Evolutionary conservation across 1,284 basidiomycete genomes (phyloP), one percentile per base, ranked within the genome.

Genomic region (Melampsora americana): DNA sequence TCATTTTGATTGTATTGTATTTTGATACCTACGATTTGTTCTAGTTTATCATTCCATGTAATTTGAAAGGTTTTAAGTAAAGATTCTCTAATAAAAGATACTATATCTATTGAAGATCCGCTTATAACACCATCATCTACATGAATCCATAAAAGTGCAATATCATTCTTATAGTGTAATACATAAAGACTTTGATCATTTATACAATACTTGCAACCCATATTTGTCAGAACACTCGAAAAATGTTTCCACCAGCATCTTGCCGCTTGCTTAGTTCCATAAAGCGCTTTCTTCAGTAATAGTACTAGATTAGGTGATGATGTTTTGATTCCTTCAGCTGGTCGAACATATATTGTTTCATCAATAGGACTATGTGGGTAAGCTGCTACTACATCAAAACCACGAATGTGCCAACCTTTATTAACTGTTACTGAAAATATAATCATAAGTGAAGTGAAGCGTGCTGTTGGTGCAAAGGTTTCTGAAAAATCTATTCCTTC

Each of bases 311-410:
- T 14, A 71, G 16, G 23, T 50, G 35, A 12, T 28, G 39, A 1
- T 32, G 69, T 42, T 30, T 28, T 46, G 23, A 9, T 2, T 62
- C 23, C 28, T 62, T 62, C 2, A 71, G 32, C 42, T 61, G 20
- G 32, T 71, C 42, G 7, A 42, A 5, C 11, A 71, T 61, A 7
- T 30, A n/a, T n/a, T n/a, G n/a, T n/a, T n/a, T n/a, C n/a, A n/a
- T n/a, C n/a, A n/a, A n/a, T n/a, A n/a, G n/a, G 62, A 32, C 71
- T 73, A 26, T 73, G 50, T 1, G 56, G 30, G 35, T 73, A 73
- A 9, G 71, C 61, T 16, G 46, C 62, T 30, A 26, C 50, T 18
- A 73, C 50, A 30, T 73, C 71, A 66, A 73, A 73, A 9, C n/a
- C n/a, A 5, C 26, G 16, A 5, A 46, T 46, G 12, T n/a, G 11